phyloP scores from a whole-genome alignment of 2,329 filamentous ascomycete species.

The Drechslerella dactyloides region DNA sequence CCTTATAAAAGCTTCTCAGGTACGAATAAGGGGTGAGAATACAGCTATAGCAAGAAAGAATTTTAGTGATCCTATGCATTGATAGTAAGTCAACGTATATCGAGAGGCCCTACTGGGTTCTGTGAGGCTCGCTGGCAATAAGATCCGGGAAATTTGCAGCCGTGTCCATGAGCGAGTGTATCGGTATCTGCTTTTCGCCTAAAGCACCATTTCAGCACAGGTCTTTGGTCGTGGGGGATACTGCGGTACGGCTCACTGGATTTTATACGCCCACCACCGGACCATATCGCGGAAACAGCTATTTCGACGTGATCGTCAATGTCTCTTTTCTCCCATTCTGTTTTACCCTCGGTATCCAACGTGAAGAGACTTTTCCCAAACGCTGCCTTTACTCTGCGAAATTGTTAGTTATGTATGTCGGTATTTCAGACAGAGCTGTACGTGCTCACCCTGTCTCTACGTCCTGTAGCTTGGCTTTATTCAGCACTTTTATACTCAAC shows the following conservation, averaged over 20 bases:
- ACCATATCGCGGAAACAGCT: slow-evolving; percentile 54
- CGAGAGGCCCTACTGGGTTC: slow-evolving; percentile 50
- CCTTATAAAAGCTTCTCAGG: slow-evolving; percentile 52
- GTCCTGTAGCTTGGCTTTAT: slow-evolving; percentile 52
- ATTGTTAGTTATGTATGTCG: neutral
- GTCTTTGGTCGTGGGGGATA: neutral
- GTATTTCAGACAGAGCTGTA: neutral
- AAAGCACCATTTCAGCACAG: neutral
- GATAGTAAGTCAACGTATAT: neutral
- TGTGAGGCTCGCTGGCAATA: slow-evolving; percentile 53
- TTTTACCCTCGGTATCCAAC: slow-evolving; percentile 42
- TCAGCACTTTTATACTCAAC: slow-evolving; percentile 53
- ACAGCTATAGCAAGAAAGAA: slow-evolving; percentile 33
- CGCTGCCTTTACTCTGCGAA: slow-evolving; percentile 40
- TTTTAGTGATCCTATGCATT: neutral
- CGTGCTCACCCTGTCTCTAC: slow-evolving; percentile 48
- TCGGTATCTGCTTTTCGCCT: slow-evolving; percentile 54
- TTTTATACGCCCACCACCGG: slow-evolving; percentile 55
- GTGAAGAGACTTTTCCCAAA: slow-evolving; percentile 51
- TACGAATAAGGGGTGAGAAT: slow-evolving; percentile 55
- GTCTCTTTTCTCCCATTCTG: slow-evolving; percentile 44
- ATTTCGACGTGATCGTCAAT: slow-evolving; percentile 53
- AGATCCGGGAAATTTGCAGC: slow-evolving; percentile 55
- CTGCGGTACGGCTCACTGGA: slow-evolving; percentile 31
- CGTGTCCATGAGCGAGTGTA: slow-evolving; percentile 52